Base-by-base conservation (phyloP, 352 stramenopile species). In the Lagenidium giganteum region DNA sequence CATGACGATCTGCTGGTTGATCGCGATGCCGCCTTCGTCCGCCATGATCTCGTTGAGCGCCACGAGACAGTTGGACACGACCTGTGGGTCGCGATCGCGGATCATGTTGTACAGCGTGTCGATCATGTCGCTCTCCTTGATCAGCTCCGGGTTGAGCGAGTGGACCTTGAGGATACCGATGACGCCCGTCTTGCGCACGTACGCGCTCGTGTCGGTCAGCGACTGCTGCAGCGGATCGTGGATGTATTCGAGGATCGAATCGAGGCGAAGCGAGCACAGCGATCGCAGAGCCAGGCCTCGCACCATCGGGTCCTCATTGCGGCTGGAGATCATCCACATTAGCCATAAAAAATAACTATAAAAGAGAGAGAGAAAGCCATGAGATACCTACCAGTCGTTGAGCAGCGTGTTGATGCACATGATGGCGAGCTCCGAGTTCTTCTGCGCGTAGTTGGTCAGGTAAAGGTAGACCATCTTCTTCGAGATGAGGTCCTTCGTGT, bases 381-480 rank as follows among this genome's bases (percentile, higher is more conserved):
- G n/a, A n/a, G 42, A 13, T 6, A 57, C 65, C 41, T 57, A 92
- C 70, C 95, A 99, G 68, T 99, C 97, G 49, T 98, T 98, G n/a
- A 98, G 77, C 34, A 99, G 75, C 39, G 96, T 99, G 76, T 99
- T 99, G 59, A 98, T 98, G 65, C 93, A 98, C 89, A 99, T 98
- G 64, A 99, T 98, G 27, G 96, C 96, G 46, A 99, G 73, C 45
- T 99, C 96, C 26, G 95, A 96, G 70, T 99, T 98, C 51, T 96
- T 96, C 48, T 96, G 82, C 5, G 97, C 97, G 72, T 99, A 99
- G 62, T 97, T 99, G 59, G 93, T 98, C 20, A 99, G 72, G 64
- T 98, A 99, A n/a, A 99, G 77, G 57, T 99, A 99, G 16, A 99
- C 95, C 96, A 99, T 99, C 65, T 99, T 99, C 77, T 99, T 99